A percentile compares a stretch with the other conserved stretches of the same genome.
These are phyloP conservation scores for Wolfiporia cocos DNA, from an alignment of 1,284 basidiomycete species.

Conservation along the genomic window DNA sequence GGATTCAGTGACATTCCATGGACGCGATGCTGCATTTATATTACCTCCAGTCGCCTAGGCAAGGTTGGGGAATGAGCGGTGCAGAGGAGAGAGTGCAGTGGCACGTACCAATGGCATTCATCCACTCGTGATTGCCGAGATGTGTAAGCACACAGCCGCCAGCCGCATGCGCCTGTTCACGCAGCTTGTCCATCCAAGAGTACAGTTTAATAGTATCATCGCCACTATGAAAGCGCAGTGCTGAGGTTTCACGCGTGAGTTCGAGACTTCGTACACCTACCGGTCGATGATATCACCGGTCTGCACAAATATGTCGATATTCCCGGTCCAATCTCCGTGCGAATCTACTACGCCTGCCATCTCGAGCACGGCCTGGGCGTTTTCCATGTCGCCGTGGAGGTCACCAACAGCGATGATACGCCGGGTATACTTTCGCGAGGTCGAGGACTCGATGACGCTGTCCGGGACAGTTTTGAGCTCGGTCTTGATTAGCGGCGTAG, in stretches of 20 bases:
- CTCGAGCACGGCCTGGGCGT: constrained; percentile 68
- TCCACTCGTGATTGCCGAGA: constrained; percentile 89
- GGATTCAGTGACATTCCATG: too few relatives aligned
- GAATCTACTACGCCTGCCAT: constrained; percentile 72
- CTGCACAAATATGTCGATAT: constrained; percentile 81
- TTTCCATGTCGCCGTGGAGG: constrained; percentile 71
- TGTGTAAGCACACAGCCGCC: constrained; percentile 76
- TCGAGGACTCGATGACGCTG: too few relatives aligned
- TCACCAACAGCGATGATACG: constrained; percentile 78
- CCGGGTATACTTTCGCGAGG: constrained; percentile 23
- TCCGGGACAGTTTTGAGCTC: too few relatives aligned
- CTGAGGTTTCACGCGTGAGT: not conserved
- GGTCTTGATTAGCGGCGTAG: too few relatives aligned
- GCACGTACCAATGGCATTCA: constrained; percentile 76
- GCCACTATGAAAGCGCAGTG: constrained; percentile 50
- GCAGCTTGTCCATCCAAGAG: constrained; percentile 73
- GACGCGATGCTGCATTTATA: too few relatives aligned
- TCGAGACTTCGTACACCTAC: constrained; percentile 27
- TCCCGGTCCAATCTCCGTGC: constrained; percentile 70
- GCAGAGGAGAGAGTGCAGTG: too few relatives aligned
- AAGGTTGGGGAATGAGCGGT: too few relatives aligned
- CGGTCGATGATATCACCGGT: constrained; percentile 93
- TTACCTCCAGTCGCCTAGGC: constrained; percentile 78
- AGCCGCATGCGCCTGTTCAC: constrained; percentile 61
- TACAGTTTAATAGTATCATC: constrained; percentile 84